Conservation (phyloP, 139 green algal species). For the Ettlia oleoabundans region DNA sequence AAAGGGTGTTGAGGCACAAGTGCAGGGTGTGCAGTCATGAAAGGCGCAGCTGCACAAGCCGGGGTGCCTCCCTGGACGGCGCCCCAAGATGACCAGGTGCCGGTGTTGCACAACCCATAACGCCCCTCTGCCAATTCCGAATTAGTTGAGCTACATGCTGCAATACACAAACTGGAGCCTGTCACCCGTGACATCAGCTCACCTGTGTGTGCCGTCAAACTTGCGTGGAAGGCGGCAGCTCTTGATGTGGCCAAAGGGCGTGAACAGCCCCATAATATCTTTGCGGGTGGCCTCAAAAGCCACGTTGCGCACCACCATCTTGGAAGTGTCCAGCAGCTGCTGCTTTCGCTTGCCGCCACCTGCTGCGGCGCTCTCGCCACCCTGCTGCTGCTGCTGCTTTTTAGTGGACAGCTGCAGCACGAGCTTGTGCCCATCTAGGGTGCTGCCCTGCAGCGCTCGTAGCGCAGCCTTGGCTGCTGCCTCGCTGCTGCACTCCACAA, state of each 20-base stretch:
- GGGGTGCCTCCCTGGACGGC: too few relatives aligned
- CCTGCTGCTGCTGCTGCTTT: constrained; percentile 13
- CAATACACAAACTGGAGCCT: too few relatives aligned
- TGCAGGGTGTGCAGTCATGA: too few relatives aligned
- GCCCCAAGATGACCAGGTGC: too few relatives aligned
- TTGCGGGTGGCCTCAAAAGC: constrained; percentile 96
- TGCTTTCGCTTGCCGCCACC: not conserved
- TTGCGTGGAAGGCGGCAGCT: constrained; percentile 94
- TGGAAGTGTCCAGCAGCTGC: constrained; percentile 51
- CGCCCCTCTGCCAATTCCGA: too few relatives aligned
- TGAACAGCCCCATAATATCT: constrained; percentile 91
- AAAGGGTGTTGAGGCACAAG: too few relatives aligned
- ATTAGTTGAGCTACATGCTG: too few relatives aligned
- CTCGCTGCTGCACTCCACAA: constrained; percentile 86
- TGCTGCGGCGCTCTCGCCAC: constrained; percentile 11
- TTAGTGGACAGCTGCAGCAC: constrained; percentile 75
- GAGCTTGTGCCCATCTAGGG: constrained; percentile 93
- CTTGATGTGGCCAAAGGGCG: constrained; percentile 95
- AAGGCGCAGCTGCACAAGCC: too few relatives aligned
- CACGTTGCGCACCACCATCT: constrained; percentile 97
- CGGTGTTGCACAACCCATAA: too few relatives aligned
- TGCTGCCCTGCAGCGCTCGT: constrained; percentile 72
- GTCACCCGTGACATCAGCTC: constrained; percentile 19
- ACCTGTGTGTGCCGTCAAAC: constrained; percentile 94
- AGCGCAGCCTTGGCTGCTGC: constrained; percentile 70